Base-by-base conservation (phyloP, 1,284 basidiomycete genomes). In the Rhodotorula sp. region DNA sequence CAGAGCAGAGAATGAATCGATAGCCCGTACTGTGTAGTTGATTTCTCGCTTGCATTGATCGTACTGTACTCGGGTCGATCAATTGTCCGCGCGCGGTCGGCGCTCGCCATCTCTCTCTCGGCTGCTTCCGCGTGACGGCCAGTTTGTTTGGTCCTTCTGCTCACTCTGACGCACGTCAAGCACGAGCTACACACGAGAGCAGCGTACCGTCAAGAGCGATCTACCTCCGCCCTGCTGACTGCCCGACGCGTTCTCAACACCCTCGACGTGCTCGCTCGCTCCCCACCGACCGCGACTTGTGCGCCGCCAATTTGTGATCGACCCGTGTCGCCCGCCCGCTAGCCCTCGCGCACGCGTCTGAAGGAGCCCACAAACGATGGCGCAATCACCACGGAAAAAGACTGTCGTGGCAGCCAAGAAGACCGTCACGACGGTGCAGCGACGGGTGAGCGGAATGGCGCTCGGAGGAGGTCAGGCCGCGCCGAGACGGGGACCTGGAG, bases 361-460 rank as follows among this genome's bases (percentile, higher is more conserved):
- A 43, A 43, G 38, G 38, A 43, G 38, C 38, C 0, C 43, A 4
- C 28, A 21, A 12, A 28, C 45, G 28, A 64, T 64, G 63, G 63
- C 63, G 23, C 63, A 64, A n/a, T 49, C 63, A 16, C 63, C 63
- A 7, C 55, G 55, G 31, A 64, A 64, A 23, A 57, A 58, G 47
- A 64, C 26, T 31, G 48, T 31, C 26, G 45, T 57, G 28, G 55
- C 63, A 23, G 60, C 49, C 19, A 47, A 49, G 31, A 64, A 48
- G 47, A 49, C 56, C 3, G 47, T 58, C 31, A 48, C 60, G 23
- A 14, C 49, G 26, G 60, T 28, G 31, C 49, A 50, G 49, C 23
- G 31, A 26, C 43, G 49, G 5, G 58, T 59, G 34, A 55, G 64
- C 34, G 64, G 57, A 8, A 38, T 34, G 55, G 43, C 31, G 54